Evolutionary conservation across 1,284 basidiomycete genomes (phyloP), one percentile per base, ranked within the genome.

Genomic region (Puccinia triticina): DNA sequence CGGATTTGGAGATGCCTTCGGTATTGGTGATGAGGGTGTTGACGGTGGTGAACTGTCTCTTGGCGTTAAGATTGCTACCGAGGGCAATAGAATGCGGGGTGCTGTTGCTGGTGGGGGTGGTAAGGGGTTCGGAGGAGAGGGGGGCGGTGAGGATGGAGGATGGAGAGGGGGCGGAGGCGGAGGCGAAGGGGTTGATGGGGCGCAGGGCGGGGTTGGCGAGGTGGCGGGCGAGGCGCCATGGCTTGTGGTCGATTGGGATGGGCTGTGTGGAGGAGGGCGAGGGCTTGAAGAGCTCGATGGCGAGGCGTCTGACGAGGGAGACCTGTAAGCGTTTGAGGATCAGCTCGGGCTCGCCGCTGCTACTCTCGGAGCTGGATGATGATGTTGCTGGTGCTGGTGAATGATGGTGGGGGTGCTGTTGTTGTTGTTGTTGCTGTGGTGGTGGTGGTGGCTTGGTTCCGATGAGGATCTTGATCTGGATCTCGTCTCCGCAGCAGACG

Each of bases 271-370:
- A 18, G 43, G 66, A n/a, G 26, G 66, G 43, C 1, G 66, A 43
- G 5, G 66, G 26, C 11, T 61, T 61, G 32, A 69, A n/a, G 66
- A 69, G 37, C n/a, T 69, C 40, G 43, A 69, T 48, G n/a, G 66
- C 66, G 14, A 69, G 26, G n/a, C 66, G 37, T n/a, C 66, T 69
- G n/a, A 69, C 29, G 21, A 69, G 43, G 8, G 66, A 69, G 43
- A 69, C 66, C 43, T 69, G 66, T 26, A 69, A 46, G 43, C 66
- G 66, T 69, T 69, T 69, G 66, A 69, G 66, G 46, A 46, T 48
- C 43, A 66, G 26, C 29, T 57, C 34, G 5, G 72, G 55, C 11
- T 40, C 40, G 29, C 53, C 29, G n/a, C 53, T 75, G 29, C 69
- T 48, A 26, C 29, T 46, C 21, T 75, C 73, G 14, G 37, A 2